Percentiles rank a stretch among this genome's conserved stretches.
Conservation (phyloP, 2,329 filamentous ascomycete species). For the Ophiostoma ulmi region DNA sequence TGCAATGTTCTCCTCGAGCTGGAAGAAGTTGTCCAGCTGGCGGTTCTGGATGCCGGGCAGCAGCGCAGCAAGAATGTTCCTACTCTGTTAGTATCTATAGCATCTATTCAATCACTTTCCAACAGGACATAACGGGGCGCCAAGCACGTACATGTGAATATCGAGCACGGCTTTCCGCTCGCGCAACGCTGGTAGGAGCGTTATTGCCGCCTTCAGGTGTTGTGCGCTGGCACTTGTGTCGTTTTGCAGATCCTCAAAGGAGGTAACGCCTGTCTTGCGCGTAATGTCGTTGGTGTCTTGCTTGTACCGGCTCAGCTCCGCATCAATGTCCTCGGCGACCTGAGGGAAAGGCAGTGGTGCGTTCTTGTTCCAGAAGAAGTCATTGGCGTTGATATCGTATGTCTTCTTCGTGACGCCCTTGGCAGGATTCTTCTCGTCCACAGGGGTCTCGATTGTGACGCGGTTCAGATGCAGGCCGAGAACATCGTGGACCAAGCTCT, state of each 20-base stretch:
- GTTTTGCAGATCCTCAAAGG: conserved; percentile 86
- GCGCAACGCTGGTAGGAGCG: conserved; percentile 80
- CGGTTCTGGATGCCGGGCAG: conserved; percentile 82
- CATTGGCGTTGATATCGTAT: conserved; percentile 82
- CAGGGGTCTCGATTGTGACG: conserved; percentile 81
- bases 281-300: conserved; percentile 92
- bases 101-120: too few species aligned
- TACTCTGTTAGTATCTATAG: conserved; percentile 1
- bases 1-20: conserved; percentile 85
- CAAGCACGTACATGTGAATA: conserved; percentile 72
- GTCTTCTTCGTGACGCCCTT: conserved; percentile 78
- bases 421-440: conserved; percentile 69
- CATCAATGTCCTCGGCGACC: conserved; percentile 88
- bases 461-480: conserved; percentile 62
- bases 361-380: conserved; percentile 97
- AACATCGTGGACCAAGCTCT: conserved; percentile 70
- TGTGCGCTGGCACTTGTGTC: conserved; percentile 85
- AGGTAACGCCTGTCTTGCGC: conserved; percentile 87
- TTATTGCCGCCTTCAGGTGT: conserved; percentile 93
- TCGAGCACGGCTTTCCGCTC: conserved; percentile 90
- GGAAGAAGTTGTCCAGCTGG: conserved; percentile 92
- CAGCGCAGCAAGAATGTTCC: conserved; percentile 76
- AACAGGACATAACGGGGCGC: too few species aligned
- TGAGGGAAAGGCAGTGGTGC: conserved; percentile 87
- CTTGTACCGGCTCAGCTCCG: conserved; percentile 89